Evolutionary conservation across 331 rosid species (phyloP).

Genomic region (Ulmus americana): DNA sequence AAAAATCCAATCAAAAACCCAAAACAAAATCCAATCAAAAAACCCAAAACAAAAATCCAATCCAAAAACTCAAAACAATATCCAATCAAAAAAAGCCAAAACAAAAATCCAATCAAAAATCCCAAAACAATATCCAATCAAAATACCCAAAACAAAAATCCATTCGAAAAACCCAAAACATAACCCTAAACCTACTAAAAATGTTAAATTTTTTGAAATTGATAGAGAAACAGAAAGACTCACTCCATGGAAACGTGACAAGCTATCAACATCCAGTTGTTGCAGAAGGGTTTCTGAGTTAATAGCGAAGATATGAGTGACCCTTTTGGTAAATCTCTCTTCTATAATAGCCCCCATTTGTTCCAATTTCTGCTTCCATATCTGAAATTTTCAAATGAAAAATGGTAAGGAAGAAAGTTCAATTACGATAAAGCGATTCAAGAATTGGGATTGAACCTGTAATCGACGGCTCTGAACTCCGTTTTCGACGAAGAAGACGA

Average conservation of each 20-base stretch:
- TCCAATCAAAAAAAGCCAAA: not conserved
- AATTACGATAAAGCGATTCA: not conserved
- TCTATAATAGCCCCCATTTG: constrained; percentile 71
- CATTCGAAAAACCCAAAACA: not conserved
- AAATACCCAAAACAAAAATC: not conserved
- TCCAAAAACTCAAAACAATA: constrained; percentile 6
- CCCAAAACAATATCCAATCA: not conserved
- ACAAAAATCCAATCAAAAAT: constrained; percentile 10
- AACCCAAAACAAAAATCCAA: not conserved
- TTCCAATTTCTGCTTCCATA: constrained; percentile 80
- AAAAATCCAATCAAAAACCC: not conserved
- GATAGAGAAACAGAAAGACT: constrained; percentile 5
- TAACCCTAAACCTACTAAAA: not conserved
- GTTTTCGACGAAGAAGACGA: constrained; percentile 47
- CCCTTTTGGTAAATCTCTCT: constrained; percentile 50
- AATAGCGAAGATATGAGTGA: constrained; percentile 62
- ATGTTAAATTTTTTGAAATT: not conserved
- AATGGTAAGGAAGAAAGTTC: not conserved
- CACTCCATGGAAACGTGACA: constrained; percentile 67
- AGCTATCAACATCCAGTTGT: constrained; percentile 36
- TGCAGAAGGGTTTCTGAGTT: constrained; percentile 43
- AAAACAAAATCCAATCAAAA: not conserved
- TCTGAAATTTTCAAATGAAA: constrained; percentile 23
- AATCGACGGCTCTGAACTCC: constrained; percentile 79
- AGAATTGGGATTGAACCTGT: constrained; percentile 37